Evolutionary conservation across 441 rosid species (phyloP).

Genomic region (Eruca vesicaria): DNA sequence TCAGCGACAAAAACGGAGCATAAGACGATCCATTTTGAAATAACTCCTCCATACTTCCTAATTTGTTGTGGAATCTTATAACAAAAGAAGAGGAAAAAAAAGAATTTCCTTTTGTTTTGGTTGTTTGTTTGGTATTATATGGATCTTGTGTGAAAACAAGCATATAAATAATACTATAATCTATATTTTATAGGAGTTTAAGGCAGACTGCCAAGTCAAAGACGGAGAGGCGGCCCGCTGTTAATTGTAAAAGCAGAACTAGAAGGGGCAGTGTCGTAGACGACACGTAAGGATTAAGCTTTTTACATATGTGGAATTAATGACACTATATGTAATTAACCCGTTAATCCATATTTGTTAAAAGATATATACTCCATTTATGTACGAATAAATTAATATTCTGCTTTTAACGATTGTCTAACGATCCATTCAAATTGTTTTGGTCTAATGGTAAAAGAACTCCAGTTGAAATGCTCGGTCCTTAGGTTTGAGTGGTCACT

Average conservation of each 20-base stretch:
- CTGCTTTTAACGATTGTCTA: neutral
- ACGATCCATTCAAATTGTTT: too few relatives aligned
- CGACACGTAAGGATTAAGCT: constrained; percentile 31
- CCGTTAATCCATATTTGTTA: neutral
- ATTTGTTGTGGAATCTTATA: neutral
- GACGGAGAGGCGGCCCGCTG: constrained; percentile 36
- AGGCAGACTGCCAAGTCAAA: constrained; percentile 32
- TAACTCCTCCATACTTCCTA: constrained; percentile 32
- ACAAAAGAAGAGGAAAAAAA: constrained; percentile 1
- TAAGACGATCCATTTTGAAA: constrained; percentile 20
- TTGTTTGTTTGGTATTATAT: neutral
- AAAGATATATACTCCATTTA: neutral
- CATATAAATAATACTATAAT: neutral
- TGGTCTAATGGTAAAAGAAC: too few relatives aligned
- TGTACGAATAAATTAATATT: neutral
- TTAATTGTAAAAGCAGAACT: constrained; percentile 6
- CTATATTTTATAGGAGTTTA: constrained; percentile 16
- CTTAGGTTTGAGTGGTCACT: too few relatives aligned
- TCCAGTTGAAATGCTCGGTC: too few relatives aligned
- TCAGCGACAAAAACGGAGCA: constrained; percentile 28
- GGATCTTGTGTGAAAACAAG: constrained; percentile 19
- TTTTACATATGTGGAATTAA: neutral
- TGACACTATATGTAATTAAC: neutral
- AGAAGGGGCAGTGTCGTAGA: constrained; percentile 29
- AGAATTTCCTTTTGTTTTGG: neutral